Percentiles rank a stretch among this genome's conserved stretches.
These are phyloP conservation scores for Oidiodendron maius DNA, from an alignment of 495 filamentous ascomycete genomes.

Conservation along the genomic window DNA sequence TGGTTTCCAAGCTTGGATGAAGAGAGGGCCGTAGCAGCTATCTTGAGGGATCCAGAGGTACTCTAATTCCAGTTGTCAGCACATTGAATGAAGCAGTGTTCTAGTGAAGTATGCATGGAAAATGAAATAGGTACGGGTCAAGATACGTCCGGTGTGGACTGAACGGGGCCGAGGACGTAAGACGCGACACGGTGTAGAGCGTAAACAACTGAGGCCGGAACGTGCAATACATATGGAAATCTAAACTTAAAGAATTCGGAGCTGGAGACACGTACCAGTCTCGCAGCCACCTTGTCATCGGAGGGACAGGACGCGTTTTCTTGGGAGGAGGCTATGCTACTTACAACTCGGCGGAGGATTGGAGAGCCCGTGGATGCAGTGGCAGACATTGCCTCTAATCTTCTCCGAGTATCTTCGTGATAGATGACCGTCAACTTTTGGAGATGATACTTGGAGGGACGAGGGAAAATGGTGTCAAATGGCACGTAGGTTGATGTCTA, in stretches of 20 bases:
- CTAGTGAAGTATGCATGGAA: too few species aligned
- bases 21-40: slow-evolving; percentile 34
- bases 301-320: slow-evolving; percentile 34
- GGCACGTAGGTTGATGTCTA: slow-evolving; percentile 5
- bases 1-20: slow-evolving; percentile 46
- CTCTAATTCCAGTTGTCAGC: slow-evolving; percentile 1
- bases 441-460: slow-evolving; percentile 9
- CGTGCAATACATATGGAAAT: background rate
- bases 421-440: slow-evolving; percentile 6
- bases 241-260: background rate
- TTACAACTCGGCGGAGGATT: slow-evolving; percentile 30
- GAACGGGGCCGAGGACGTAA: slow-evolving; percentile 8
- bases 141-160: too few species aligned
- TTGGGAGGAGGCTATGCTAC: slow-evolving; percentile 30
- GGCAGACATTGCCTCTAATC: slow-evolving; percentile 35
- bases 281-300: slow-evolving; percentile 25
- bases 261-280: slow-evolving; percentile 25
- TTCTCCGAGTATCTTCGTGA: slow-evolving; percentile 10
- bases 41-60: slow-evolving; percentile 22
- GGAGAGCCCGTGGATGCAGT: slow-evolving; percentile 43
- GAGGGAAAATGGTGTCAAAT: slow-evolving; percentile 1
- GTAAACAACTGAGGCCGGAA: background rate
- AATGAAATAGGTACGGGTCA: too few species aligned
- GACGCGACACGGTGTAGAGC: background rate
- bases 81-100: background rate